Conservation (phyloP, 1,284 basidiomycete species). For the Ceratobasidium sp. region DNA sequence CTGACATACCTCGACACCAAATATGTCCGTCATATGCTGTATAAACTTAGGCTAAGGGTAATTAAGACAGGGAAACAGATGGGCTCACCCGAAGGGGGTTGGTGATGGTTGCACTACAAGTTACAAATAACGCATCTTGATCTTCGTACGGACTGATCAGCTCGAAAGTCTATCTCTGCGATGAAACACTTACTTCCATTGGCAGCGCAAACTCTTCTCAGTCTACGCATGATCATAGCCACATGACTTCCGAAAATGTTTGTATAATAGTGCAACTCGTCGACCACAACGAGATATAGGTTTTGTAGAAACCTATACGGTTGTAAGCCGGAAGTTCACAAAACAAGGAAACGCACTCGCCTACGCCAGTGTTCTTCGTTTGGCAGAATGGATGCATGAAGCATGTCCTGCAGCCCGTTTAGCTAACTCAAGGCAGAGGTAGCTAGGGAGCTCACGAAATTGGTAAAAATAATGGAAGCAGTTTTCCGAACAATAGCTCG, state of each 20-base stretch:
- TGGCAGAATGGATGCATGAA: conserved; percentile 88
- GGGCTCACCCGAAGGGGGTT: conserved; percentile 68
- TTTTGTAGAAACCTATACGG: conserved; percentile 74
- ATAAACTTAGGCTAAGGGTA: neutral
- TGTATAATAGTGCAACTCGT: conserved; percentile 86
- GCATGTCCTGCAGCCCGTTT: conserved; percentile 75
- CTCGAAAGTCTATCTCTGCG: neutral
- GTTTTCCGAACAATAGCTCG: conserved; percentile 71
- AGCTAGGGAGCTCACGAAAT: conserved; percentile 69
- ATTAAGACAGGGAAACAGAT: neutral
- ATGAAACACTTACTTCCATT: conserved; percentile 76
- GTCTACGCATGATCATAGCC: conserved; percentile 80
- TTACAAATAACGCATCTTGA: conserved; percentile 75
- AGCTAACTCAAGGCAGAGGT: conserved; percentile 19
- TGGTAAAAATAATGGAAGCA: conserved; percentile 80
- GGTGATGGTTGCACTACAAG: conserved; percentile 89
- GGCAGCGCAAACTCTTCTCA: conserved; percentile 84
- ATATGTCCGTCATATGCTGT: conserved; percentile 79
- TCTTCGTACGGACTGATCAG: conserved; percentile 61
- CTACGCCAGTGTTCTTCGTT: conserved; percentile 87
- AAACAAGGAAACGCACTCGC: conserved; percentile 56
- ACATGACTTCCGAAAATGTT: conserved; percentile 83
- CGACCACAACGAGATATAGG: conserved; percentile 84
- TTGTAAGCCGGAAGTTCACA: neutral
- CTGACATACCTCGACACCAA: conserved; percentile 69